Evolutionary conservation across 495 filamentous ascomycete genomes (phyloP).

Genomic region (Copromyces sp.): DNA sequence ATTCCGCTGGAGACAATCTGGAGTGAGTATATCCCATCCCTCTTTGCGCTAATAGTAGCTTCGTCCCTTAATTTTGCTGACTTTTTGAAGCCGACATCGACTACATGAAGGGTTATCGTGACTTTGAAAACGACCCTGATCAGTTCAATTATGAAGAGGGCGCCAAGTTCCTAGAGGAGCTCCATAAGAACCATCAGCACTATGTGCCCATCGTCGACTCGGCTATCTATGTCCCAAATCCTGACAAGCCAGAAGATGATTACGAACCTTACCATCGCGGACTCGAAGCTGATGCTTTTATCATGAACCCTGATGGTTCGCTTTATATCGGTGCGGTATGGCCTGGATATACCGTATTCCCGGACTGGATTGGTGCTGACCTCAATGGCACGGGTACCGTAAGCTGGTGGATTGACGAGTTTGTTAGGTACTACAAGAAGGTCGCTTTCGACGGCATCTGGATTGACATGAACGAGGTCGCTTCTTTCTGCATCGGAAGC

Average conservation of each 20-base stretch:
- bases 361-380: conserved; percentile 47
- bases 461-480: conserved; percentile 80
- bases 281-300: conserved; percentile 51
- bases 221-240: conserved; percentile 69
- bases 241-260: conserved; percentile 57
- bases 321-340: conserved; percentile 73
- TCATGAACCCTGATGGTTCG: conserved; percentile 59
- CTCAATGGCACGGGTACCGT: conserved; percentile 47
- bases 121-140: conserved; percentile 66
- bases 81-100: conserved; percentile 65
- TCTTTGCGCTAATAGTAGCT: background rate
- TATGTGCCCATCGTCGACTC: conserved; percentile 81
- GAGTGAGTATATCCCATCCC: conserved; percentile 24
- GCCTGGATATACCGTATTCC: conserved; percentile 67
- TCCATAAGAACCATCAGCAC: conserved; percentile 61
- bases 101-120: conserved; percentile 58
- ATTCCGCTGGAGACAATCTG: conserved; percentile 82
- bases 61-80: conserved; percentile 35
- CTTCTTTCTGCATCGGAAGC: conserved; percentile 73
- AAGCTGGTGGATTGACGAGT: conserved; percentile 64
- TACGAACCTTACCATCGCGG: conserved; percentile 63
- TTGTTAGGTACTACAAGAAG: conserved; percentile 49
- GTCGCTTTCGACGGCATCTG: conserved; percentile 71
- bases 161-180: conserved; percentile 49
- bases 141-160: conserved; percentile 56